Evolutionary conservation across 345 rosid species (phyloP).

Genomic region (Stellera chamaejasme): DNA sequence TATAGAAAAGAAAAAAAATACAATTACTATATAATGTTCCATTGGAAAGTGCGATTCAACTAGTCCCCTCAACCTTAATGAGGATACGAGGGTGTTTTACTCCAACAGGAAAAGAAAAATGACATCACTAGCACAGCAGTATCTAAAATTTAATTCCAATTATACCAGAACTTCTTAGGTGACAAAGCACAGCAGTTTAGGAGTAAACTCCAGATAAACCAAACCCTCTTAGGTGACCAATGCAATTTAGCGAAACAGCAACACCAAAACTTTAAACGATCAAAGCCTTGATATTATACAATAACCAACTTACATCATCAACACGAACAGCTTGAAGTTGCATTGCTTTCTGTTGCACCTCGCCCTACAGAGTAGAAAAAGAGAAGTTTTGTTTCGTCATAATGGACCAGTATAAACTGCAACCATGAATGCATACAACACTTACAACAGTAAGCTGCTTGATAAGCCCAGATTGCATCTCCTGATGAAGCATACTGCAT

Average conservation of each 20-base stretch:
- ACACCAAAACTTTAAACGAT: not conserved
- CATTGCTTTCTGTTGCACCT: slow-evolving; percentile 62
- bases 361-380: slow-evolving; percentile 41
- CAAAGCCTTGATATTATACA: slow-evolving; percentile 5
- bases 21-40: too few species aligned
- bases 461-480: slow-evolving; percentile 61
- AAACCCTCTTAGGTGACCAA: not conserved
- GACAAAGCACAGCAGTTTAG: not conserved
- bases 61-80: too few species aligned
- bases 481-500: slow-evolving; percentile 57
- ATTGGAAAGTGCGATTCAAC: too few species aligned
- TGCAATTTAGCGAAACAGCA: slow-evolving; percentile 3
- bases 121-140: too few species aligned
- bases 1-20: too few species aligned
- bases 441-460: slow-evolving; percentile 70
- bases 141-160: not conserved
- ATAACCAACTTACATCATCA: slow-evolving; percentile 47
- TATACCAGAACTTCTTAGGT: not conserved
- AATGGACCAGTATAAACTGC: too few species aligned
- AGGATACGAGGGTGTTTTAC: too few species aligned
- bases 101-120: too few species aligned
- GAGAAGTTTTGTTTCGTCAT: too few species aligned
- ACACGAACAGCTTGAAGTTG: slow-evolving; percentile 52
- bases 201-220: not conserved
- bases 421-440: slow-evolving; percentile 9